Evolutionary conservation across 2,329 filamentous ascomycete genomes (phyloP).

Genomic region (Aspergillus tubingensis): DNA sequence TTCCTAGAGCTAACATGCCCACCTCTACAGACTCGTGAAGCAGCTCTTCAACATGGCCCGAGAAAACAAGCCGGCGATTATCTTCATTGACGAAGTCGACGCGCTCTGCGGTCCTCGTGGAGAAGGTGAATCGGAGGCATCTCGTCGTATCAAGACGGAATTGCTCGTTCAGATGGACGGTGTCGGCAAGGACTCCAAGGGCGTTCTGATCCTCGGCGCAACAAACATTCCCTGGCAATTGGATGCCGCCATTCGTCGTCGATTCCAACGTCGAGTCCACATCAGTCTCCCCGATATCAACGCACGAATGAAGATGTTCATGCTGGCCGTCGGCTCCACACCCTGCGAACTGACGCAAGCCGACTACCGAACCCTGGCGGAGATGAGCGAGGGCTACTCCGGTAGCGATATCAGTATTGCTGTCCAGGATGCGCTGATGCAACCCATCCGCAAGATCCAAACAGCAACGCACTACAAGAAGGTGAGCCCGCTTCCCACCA

Average conservation of each 20-base stretch:
- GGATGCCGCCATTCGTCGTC: constrained; percentile 89
- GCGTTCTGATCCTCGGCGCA: constrained; percentile 90
- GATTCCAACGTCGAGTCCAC: constrained; percentile 94
- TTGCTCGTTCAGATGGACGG: constrained; percentile 99
- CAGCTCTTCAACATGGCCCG: constrained; percentile 96
- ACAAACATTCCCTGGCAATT: constrained; percentile 99
- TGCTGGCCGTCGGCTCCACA: constrained; percentile 88
- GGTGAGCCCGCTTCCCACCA: constrained; percentile 51
- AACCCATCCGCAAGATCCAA: constrained; percentile 93
- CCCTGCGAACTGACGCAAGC: constrained; percentile 76
- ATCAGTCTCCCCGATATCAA: constrained; percentile 87
- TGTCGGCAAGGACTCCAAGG: constrained; percentile 91
- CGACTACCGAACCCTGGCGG: constrained; percentile 78
- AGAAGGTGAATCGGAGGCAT: constrained; percentile 97
- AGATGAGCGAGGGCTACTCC: constrained; percentile 88
- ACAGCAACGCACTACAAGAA: constrained; percentile 97
- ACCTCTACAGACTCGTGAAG: constrained; percentile 73
- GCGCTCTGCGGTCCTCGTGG: constrained; percentile 89
- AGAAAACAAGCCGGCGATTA: constrained; percentile 96
- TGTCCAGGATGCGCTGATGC: constrained; percentile 95
- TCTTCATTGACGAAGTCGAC: constrained; percentile 98
- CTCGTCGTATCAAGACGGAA: constrained; percentile 96
- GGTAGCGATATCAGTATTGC: constrained; percentile 95
- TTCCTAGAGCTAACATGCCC: constrained; percentile 11
- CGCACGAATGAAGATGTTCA: constrained; percentile 92